Evolutionary conservation across 2,329 filamentous ascomycete genomes (phyloP).

Genomic region (Botryotinia globosa): DNA sequence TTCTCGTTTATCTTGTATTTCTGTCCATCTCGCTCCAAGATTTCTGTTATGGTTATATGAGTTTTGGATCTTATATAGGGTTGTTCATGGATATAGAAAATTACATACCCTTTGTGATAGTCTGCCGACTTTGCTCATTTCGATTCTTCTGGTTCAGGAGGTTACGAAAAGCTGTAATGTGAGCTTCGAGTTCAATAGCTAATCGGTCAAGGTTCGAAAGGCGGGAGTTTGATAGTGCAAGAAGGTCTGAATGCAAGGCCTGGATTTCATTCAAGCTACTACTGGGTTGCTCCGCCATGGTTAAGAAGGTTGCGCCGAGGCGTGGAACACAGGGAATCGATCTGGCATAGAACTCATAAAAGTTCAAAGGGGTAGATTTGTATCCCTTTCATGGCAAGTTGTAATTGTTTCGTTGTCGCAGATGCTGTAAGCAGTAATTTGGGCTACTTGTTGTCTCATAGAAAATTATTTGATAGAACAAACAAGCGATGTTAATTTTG

Average conservation of each 20-base stretch:
- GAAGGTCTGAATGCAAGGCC: conserved; percentile 81
- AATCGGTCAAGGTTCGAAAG: conserved; percentile 68
- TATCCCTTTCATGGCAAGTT: conserved; percentile 5
- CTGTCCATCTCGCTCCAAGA: conserved; percentile 67
- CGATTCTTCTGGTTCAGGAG: conserved; percentile 73
- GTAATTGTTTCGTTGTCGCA: conserved; percentile 4
- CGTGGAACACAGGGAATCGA: conserved; percentile 15
- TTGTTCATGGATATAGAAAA: conserved; percentile 8
- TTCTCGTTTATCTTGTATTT: conserved; percentile 81
- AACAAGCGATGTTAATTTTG: conserved; percentile 22
- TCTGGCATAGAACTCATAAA: conserved; percentile 9
- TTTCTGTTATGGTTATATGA: conserved; percentile 53
- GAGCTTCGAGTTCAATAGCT: conserved; percentile 61
- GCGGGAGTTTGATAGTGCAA: conserved; percentile 69
- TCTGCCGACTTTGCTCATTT: conserved; percentile 71
- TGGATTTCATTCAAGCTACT: conserved; percentile 74
- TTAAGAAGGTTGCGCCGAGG: conserved; percentile 30
- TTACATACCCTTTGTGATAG: conserved; percentile 61
- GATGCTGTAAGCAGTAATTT: conserved; percentile 7
- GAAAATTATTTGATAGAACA: conserved; percentile 18
- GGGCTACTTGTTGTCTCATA: conserved; percentile 8
- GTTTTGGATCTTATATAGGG: neutral
- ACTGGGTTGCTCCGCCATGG: conserved; percentile 67
- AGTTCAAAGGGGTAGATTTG: neutral
- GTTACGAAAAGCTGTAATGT: conserved; percentile 64